Conservation (phyloP, 1,284 basidiomycete genomes). For the Fomes fomentarius region DNA sequence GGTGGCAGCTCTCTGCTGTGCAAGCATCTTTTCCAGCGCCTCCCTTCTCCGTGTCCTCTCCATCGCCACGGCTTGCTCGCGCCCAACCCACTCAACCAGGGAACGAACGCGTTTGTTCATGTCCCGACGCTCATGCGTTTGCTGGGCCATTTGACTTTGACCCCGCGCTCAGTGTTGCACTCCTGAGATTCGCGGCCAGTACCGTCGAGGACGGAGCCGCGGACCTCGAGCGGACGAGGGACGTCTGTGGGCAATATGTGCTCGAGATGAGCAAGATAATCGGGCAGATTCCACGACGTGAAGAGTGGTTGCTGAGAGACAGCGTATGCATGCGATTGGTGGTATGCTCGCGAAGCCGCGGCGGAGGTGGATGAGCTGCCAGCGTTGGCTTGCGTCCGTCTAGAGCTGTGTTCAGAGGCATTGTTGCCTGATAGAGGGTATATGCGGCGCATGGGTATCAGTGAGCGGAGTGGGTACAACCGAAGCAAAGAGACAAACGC, state of each 20-base stretch:
- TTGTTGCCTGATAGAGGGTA: slow-evolving; percentile 35
- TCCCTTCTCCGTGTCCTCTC: slow-evolving; percentile 74
- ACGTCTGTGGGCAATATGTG: slow-evolving; percentile 79
- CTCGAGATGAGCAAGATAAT: slow-evolving; percentile 90
- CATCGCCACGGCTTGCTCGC: slow-evolving; percentile 78
- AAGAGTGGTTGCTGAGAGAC: slow-evolving; percentile 76
- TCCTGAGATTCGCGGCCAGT: slow-evolving; percentile 50
- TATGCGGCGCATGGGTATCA: slow-evolving; percentile 32
- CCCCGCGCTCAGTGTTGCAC: slow-evolving; percentile 79
- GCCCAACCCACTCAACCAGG: slow-evolving; percentile 90
- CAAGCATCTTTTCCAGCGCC: slow-evolving; percentile 59
- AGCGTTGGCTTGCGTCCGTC: slow-evolving; percentile 28
- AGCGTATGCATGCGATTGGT: slow-evolving; percentile 75
- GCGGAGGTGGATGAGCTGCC: slow-evolving; percentile 26
- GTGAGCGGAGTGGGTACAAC: slow-evolving; percentile 33
- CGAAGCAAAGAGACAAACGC: slow-evolving; percentile 48
- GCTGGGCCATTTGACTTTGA: slow-evolving; percentile 92
- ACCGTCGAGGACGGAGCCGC: slow-evolving; percentile 42
- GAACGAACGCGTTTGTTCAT: slow-evolving; percentile 96
- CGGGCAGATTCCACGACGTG: slow-evolving; percentile 89
- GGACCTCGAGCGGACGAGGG: slow-evolving; percentile 79
- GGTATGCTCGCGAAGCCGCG: slow-evolving; percentile 54
- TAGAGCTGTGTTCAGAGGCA: slow-evolving; percentile 25
- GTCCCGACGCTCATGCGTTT: slow-evolving; percentile 93
- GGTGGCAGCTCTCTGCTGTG: slow-evolving; percentile 16